Percentiles rank a stretch among this genome's conserved stretches.
Evolutionary conservation across 1,284 basidiomycete genomes (phyloP).

Genomic region (Xanthoconium separans): DNA sequence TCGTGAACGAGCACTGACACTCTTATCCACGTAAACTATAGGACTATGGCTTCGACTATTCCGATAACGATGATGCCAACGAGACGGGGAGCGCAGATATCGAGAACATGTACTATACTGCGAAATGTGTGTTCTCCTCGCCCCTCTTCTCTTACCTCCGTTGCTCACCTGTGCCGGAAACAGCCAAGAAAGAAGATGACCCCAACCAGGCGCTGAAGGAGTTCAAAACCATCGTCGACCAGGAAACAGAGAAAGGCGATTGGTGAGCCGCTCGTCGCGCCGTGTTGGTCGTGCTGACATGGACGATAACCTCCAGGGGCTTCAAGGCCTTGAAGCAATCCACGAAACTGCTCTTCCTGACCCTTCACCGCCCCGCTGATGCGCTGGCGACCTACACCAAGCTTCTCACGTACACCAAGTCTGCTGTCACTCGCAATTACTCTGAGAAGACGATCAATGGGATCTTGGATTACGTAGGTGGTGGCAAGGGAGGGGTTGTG

Average conservation of each 20-base stretch:
- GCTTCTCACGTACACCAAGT: constrained; percentile 90
- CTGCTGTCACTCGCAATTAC: constrained; percentile 87
- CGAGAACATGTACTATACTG: constrained; percentile 98
- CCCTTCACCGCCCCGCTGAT: constrained; percentile 75
- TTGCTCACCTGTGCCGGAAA: constrained; percentile 4
- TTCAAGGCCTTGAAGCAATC: constrained; percentile 99
- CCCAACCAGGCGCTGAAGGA: constrained; percentile 88
- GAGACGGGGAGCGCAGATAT: constrained; percentile 86
- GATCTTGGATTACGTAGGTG: constrained; percentile 97
- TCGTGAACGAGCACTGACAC: constrained; percentile 6
- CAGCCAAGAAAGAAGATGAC: constrained; percentile 91
- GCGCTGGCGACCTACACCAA: constrained; percentile 86
- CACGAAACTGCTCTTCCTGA: constrained; percentile 90
- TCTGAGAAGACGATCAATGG: constrained; percentile 99
- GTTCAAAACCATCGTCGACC: constrained; percentile 83
- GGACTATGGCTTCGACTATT: constrained; percentile 98
- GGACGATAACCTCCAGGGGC: constrained; percentile 59
- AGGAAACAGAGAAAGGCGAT: constrained; percentile 89
- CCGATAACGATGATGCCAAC: constrained; percentile 83
- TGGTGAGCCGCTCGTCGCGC: constrained; percentile 54
- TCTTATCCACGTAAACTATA: constrained; percentile 33
- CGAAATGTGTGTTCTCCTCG: constrained; percentile 67
- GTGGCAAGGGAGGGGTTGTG: constrained; percentile 80
- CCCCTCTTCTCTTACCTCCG: not conserved
- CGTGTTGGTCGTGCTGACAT: not conserved